phyloP scores from a whole-genome alignment of 495 filamentous ascomycete genomes.

The Poronia punctata region DNA sequence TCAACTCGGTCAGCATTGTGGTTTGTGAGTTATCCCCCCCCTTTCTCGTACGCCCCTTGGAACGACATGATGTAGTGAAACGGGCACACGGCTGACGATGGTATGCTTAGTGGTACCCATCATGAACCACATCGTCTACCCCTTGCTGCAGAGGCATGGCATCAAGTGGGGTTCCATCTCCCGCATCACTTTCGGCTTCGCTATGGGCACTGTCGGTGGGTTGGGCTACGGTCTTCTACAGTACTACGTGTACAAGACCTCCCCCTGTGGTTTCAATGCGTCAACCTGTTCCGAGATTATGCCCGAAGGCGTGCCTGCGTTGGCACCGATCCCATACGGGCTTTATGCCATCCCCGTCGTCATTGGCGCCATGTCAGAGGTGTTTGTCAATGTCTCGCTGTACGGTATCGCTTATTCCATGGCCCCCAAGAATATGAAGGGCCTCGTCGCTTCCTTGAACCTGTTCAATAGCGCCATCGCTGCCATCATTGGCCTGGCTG shows the following conservation, averaged over 20 bases:
- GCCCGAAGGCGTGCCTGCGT: slow-evolving; percentile 34
- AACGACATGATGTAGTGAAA: not conserved
- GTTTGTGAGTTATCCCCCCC: slow-evolving; percentile 27
- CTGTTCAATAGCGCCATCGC: slow-evolving; percentile 50
- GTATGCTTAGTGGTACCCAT: slow-evolving; percentile 54
- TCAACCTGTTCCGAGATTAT: slow-evolving; percentile 30
- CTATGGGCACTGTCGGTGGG: slow-evolving; percentile 56
- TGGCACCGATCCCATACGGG: slow-evolving; percentile 33
- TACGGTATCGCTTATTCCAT: slow-evolving; percentile 66
- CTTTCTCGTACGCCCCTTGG: not conserved
- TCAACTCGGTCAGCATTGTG: slow-evolving; percentile 67
- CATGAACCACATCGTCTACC: slow-evolving; percentile 62
- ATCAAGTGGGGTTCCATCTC: slow-evolving; percentile 64
- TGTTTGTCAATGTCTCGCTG: slow-evolving; percentile 61
- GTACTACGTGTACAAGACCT: slow-evolving; percentile 59
- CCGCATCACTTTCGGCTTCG: slow-evolving; percentile 67
- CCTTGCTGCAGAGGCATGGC: slow-evolving; percentile 50
- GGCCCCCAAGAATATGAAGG: slow-evolving; percentile 60
- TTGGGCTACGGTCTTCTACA: slow-evolving; percentile 59
- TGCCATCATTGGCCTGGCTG: slow-evolving; percentile 51
- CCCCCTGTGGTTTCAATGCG: slow-evolving; percentile 40
- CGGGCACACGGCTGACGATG: slow-evolving; percentile 9
- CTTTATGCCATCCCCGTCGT: slow-evolving; percentile 39
- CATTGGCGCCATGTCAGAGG: slow-evolving; percentile 54
- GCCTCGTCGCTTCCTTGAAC: slow-evolving; percentile 54